phyloP scores from a whole-genome alignment of 192 early-diverging fungal genomes.

The Entrophospora sp. region DNA sequence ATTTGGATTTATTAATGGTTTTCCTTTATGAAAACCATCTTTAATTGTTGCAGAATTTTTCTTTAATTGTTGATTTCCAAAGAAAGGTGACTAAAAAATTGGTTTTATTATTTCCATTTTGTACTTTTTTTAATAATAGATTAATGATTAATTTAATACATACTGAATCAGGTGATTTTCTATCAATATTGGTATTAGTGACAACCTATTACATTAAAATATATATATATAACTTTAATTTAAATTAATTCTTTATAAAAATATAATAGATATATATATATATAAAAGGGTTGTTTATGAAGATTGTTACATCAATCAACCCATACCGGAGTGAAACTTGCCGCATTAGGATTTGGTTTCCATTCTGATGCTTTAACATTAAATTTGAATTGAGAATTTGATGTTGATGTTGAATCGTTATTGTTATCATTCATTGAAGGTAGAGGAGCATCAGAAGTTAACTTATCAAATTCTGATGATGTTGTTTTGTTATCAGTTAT shows the following conservation, averaged over 20 bases:
- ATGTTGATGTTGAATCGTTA: no score
- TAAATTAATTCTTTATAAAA: no score
- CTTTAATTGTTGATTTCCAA: constrained; percentile 22
- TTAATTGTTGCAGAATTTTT: constrained; percentile 25
- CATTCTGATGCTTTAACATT: constrained; percentile 68
- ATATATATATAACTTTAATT: constrained; percentile 23
- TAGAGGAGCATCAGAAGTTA: constrained; percentile 17
- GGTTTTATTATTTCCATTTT: neutral
- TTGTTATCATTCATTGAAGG: no score
- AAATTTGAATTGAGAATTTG: constrained; percentile 46
- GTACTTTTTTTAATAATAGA: neutral
- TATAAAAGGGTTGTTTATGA: no score
- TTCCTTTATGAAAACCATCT: constrained; percentile 37
- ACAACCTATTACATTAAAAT: constrained; percentile 4
- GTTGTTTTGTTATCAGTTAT: neutral
- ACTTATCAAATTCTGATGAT: no score
- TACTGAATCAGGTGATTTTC: constrained; percentile 17
- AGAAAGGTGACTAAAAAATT: constrained; percentile 19
- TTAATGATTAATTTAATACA: no score
- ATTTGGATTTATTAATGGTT: constrained; percentile 26
- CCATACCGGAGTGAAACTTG: constrained; percentile 60
- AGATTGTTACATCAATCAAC: no score
- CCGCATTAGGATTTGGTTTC: constrained; percentile 64
- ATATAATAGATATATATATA: no score
- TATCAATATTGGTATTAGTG: constrained; percentile 7